Evolutionary conservation across 2,329 filamentous ascomycete species (phyloP), one percentile per base, ranked within the genome.

Genomic region (Aspergillus piperis): DNA sequence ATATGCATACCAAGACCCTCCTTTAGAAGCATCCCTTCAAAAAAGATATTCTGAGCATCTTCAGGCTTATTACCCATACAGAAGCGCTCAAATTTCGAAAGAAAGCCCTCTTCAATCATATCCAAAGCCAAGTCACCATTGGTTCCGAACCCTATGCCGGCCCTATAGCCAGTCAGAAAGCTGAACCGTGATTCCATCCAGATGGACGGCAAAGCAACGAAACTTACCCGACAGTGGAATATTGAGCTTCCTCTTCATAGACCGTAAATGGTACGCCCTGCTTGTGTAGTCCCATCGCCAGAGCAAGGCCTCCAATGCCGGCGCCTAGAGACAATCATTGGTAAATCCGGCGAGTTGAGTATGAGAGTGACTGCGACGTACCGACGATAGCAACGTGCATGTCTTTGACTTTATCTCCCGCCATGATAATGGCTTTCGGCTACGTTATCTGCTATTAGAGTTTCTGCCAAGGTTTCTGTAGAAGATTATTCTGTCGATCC

Each of bases 191-290:
- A n/a, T n/a, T n/a, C n/a, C n/a, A n/a, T n/a, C n/a, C 27, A 8
- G 27, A 30, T 30, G 27, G 27, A 30, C 3, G 10, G 0, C 27
- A 30, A 4, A 30, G 8, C 8, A 10, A 11, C 25, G 25, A 42
- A 32, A 57, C 52, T 52, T 25, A 64, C 62, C 62, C 62, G 42
- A 62, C 62, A 8, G 50, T 52, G n/a, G 62, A 64, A 50, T 62
- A 64, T 23, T 62, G 49, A 5, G 59, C 36, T 44, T 60, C 62
- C 44, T 55, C 62, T 54, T 64, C 62, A 23, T 62, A 64, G 6
- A 64, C 52, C 5, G 60, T 64, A 47, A 60, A 62, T 10, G 62
- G 58, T 5, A 62, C 48, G 3, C 60, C 62, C 48, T 62, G 52
- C 15, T 55, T 64, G 42, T 64, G 39, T 8, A 64, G 30, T 23